Evolutionary conservation across 345 rosid species (phyloP).

Genomic region (Gossypium longicalyx): DNA sequence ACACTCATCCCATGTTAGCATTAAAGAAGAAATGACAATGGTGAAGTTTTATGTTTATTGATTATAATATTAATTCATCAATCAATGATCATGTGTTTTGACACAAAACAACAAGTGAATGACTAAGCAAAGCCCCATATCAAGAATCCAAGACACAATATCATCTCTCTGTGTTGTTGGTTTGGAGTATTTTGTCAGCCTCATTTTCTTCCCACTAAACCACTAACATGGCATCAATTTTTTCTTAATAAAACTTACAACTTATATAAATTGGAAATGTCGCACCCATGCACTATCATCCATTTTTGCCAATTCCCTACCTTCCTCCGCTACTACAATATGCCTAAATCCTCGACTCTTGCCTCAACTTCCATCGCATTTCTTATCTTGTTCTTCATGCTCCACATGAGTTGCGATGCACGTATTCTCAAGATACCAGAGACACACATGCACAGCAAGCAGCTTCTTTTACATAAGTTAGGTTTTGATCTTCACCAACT

Average conservation of each 20-base stretch:
- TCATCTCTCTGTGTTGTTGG: background rate
- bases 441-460: slow-evolving; percentile 10
- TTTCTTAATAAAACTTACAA: background rate
- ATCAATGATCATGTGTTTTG: background rate
- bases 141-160: background rate
- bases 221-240: background rate
- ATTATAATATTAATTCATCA: too few relatives aligned
- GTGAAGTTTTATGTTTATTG: background rate
- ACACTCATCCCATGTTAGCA: background rate
- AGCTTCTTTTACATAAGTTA: slow-evolving; percentile 10
- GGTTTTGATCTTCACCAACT: slow-evolving; percentile 21
- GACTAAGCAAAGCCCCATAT: slow-evolving; percentile 1
- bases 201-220: slow-evolving; percentile 17
- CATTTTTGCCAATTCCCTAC: too few relatives aligned
- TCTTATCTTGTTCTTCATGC: slow-evolving; percentile 5
- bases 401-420: slow-evolving; percentile 9
- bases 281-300: background rate
- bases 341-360: slow-evolving; percentile 3
- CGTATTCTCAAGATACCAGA: slow-evolving; percentile 1
- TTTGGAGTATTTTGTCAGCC: slow-evolving; percentile 6
- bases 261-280: slow-evolving; percentile 3
- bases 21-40: background rate
- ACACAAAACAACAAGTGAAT: background rate
- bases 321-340: background rate
- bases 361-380: slow-evolving; percentile 1